Evolutionary conservation across 306 rosid genomes (phyloP).

Genomic region (Acmispon strigosus): DNA sequence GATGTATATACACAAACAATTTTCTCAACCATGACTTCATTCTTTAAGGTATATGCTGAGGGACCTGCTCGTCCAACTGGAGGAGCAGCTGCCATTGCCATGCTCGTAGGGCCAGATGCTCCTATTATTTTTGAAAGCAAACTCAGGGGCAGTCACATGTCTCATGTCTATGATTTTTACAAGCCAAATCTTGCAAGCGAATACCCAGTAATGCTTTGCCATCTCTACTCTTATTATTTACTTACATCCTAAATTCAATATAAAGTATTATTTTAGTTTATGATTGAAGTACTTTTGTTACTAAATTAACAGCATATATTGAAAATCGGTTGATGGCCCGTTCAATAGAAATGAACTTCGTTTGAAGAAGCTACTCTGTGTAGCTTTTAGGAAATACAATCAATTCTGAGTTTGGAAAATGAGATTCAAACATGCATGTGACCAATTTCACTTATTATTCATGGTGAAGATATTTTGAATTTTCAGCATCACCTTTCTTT

Average conservation of each 20-base stretch:
- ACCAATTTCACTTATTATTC: background rate
- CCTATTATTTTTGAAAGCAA: conserved; percentile 83
- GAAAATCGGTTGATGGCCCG: too few relatives aligned
- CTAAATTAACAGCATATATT: background rate
- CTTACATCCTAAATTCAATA: background rate
- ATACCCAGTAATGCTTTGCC: conserved; percentile 57
- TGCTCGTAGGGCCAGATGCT: conserved; percentile 80
- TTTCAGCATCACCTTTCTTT: background rate
- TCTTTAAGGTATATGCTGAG: conserved; percentile 73
- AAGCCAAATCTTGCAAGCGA: conserved; percentile 87
- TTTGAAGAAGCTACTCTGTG: too few relatives aligned
- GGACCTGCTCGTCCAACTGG: conserved; percentile 97
- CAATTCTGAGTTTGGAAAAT: too few relatives aligned
- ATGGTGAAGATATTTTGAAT: background rate
- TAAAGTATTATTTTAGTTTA: background rate
- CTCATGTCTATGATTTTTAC: conserved; percentile 83
- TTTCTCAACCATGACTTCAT: background rate
- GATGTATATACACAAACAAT: background rate
- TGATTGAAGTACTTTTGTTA: background rate
- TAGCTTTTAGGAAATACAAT: too few relatives aligned
- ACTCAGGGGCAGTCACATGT: conserved; percentile 72
- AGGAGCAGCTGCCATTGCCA: conserved; percentile 89
- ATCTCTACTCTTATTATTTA: background rate
- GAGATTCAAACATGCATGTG: background rate
- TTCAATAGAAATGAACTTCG: too few relatives aligned